Evolutionary conservation across 176 grass and related monocot species (phyloP).

Genomic region (Juncus effusus): DNA sequence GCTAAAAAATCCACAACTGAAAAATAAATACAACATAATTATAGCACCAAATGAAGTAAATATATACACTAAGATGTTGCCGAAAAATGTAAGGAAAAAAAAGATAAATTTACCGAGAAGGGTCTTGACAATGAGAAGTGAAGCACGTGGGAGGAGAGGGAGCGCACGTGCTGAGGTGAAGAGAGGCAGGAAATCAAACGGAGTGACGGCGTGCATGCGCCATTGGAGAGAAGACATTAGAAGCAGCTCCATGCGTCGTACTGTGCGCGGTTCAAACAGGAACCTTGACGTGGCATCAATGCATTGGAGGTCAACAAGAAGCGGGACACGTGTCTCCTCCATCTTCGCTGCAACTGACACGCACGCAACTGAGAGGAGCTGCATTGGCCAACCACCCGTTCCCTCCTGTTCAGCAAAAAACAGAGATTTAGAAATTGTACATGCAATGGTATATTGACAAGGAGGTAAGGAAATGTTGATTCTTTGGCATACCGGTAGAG

Average conservation of each 20-base stretch:
- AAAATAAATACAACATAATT: background rate
- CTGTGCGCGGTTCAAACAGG: conserved; percentile 39
- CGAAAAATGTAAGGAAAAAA: background rate
- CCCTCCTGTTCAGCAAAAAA: background rate
- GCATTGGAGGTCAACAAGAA: conserved; percentile 35
- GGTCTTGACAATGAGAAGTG: conserved; percentile 23
- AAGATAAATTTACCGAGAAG: conserved; percentile 28
- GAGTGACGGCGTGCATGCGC: conserved; percentile 40
- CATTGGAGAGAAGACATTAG: conserved; percentile 36
- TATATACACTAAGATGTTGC: background rate
- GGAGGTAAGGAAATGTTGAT: background rate
- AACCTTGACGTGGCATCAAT: conserved; percentile 23
- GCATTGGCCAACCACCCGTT: conserved; percentile 37
- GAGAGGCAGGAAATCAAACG: conserved; percentile 47
- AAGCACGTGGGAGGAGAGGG: conserved; percentile 6
- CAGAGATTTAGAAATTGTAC: background rate
- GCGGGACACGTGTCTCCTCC: conserved; percentile 44
- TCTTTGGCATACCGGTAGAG: conserved; percentile 30
- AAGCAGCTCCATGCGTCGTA: conserved; percentile 50
- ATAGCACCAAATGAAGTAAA: background rate
- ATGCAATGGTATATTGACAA: background rate
- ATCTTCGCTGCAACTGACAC: conserved; percentile 48
- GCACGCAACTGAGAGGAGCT: conserved; percentile 47
- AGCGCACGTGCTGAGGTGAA: conserved; percentile 3
- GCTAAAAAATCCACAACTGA: conserved; percentile 42